Evolutionary conservation across 2,329 filamentous ascomycete species (phyloP).

Genomic region (Verticillium longisporum): DNA sequence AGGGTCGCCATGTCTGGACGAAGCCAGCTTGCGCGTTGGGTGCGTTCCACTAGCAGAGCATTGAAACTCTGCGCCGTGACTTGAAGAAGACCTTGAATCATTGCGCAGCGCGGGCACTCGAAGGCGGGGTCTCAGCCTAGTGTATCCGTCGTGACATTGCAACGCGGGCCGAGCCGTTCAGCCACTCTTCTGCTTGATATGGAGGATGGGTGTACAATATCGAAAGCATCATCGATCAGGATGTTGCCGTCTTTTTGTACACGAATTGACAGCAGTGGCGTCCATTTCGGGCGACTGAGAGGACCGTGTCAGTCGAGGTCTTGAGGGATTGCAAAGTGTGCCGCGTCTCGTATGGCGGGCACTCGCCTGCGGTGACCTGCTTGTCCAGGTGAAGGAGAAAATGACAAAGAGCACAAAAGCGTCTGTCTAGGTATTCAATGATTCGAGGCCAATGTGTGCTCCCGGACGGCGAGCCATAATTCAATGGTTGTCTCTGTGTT

Average conservation of each 20-base stretch:
- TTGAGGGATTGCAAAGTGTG: too few species aligned
- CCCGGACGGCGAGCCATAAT: too few species aligned
- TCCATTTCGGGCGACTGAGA: not conserved
- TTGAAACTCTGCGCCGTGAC: not conserved
- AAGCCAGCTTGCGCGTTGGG: not conserved
- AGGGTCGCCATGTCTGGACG: not conserved
- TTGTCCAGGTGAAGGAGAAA: not conserved
- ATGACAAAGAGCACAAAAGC: not conserved
- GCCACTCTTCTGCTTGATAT: not conserved
- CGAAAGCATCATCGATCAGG: not conserved
- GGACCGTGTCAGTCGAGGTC: not conserved
- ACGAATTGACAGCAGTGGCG: not conserved
- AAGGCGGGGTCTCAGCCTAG: not conserved
- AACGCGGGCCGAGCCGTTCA: not conserved
- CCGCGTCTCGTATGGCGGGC: not conserved
- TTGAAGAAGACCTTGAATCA: too few species aligned
- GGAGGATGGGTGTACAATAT: not conserved
- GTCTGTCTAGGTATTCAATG: not conserved
- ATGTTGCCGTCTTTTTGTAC: not conserved
- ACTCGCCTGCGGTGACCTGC: not conserved
- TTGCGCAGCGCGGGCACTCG: not conserved
- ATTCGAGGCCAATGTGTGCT: not conserved
- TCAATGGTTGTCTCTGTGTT: not conserved
- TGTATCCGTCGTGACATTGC: not conserved
- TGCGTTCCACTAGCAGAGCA: not conserved